Conservation (phyloP, 768 basidiomycete species). For the Naematelia encephala region DNA sequence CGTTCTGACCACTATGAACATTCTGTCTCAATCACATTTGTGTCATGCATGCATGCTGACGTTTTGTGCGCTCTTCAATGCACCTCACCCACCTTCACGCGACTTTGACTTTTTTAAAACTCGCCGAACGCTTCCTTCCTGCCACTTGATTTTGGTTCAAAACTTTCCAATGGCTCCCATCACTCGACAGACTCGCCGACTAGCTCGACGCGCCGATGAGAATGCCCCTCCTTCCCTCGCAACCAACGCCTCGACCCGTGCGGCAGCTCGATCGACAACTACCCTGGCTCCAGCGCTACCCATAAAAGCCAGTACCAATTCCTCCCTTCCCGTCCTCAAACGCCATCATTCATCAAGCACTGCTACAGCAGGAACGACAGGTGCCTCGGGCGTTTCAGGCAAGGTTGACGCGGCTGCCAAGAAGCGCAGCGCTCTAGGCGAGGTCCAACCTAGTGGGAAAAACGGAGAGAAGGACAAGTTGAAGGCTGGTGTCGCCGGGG, state of each 20-base stretch:
- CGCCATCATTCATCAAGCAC: slow-evolving; percentile 22
- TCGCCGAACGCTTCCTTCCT: background rate
- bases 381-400: slow-evolving; percentile 5
- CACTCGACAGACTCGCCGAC: slow-evolving; percentile 33
- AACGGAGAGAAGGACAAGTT: slow-evolving; percentile 8
- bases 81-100: background rate
- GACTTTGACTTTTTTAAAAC: background rate
- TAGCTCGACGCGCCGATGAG: slow-evolving; percentile 35
- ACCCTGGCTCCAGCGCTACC: background rate
- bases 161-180: slow-evolving; percentile 1
- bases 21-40: background rate
- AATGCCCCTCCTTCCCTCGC: slow-evolving; percentile 38
- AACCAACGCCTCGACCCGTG: slow-evolving; percentile 9
- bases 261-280: slow-evolving; percentile 11
- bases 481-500: slow-evolving; percentile 2
- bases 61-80: background rate
- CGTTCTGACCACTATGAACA: background rate
- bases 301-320: slow-evolving; percentile 6
- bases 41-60: background rate
- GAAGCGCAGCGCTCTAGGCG: slow-evolving; percentile 36
- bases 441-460: slow-evolving; percentile 39
- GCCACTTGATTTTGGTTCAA: too few relatives aligned
- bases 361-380: slow-evolving; percentile 5
- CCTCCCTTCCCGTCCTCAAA: slow-evolving; percentile 39
- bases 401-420: slow-evolving; percentile 9